Conservation (phyloP, 192 early-diverging fungal genomes). For the Coemansia sp. region DNA sequence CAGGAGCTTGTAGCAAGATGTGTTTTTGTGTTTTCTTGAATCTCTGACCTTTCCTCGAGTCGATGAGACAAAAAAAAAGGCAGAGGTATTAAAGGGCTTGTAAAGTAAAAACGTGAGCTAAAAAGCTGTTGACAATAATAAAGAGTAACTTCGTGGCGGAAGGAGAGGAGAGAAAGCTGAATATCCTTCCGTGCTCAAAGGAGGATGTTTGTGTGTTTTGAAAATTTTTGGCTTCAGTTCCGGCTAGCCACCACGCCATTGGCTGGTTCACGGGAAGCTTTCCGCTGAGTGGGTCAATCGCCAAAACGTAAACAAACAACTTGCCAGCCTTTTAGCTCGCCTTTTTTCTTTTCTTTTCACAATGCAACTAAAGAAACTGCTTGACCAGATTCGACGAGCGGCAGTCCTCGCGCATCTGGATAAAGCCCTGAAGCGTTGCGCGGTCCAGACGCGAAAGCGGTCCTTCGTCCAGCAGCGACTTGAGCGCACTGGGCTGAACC, state of each 20-base stretch:
- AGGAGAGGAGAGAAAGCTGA: background rate
- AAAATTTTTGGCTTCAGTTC: background rate
- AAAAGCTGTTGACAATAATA: slow-evolving; percentile 3
- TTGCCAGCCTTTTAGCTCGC: no score
- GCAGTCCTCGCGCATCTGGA: slow-evolving; percentile 86
- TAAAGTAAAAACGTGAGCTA: slow-evolving; percentile 2
- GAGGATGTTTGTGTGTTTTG: slow-evolving; percentile 1
- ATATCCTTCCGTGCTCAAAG: slow-evolving; percentile 6
- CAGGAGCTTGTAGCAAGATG: slow-evolving; percentile 9
- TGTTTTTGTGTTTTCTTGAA: slow-evolving; percentile 5
- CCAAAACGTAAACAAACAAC: slow-evolving; percentile 15
- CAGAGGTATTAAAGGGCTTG: background rate
- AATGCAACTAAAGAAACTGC: slow-evolving; percentile 20
- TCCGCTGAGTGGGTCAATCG: slow-evolving; percentile 9
- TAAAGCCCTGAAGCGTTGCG: slow-evolving; percentile 79
- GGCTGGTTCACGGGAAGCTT: background rate
- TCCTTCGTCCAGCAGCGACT: slow-evolving; percentile 83
- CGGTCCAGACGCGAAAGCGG: slow-evolving; percentile 77
- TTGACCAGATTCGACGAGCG: slow-evolving; percentile 51
- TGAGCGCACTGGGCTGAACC: slow-evolving; percentile 86
- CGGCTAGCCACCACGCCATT: background rate
- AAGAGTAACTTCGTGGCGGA: background rate
- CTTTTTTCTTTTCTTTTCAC: background rate
- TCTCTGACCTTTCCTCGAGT: slow-evolving; percentile 10
- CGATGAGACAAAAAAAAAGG: slow-evolving; percentile 8